Percentiles rank a stretch among this genome's conserved stretches.
These are phyloP conservation scores for Taphrina populina DNA, from an alignment of 1,139 yeast species.

Conservation along the genomic window DNA sequence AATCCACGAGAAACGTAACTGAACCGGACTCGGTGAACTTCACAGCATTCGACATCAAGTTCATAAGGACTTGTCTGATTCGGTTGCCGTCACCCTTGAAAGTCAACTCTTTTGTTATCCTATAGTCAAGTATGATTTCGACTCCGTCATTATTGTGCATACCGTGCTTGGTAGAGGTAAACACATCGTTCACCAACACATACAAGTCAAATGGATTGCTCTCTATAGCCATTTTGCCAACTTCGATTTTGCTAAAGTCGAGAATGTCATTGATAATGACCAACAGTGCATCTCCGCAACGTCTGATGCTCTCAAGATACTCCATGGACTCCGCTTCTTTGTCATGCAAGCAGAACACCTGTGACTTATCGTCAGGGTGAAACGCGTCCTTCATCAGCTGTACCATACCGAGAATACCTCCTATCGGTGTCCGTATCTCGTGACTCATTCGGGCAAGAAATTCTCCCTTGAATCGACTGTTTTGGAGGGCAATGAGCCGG, in stretches of 20 bases:
- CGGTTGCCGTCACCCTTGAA: conserved; percentile 86
- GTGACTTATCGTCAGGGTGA: conserved; percentile 5
- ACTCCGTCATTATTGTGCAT: conserved; percentile 10
- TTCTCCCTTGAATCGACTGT: conserved; percentile 86
- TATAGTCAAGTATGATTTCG: conserved; percentile 15
- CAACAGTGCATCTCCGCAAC: conserved; percentile 70
- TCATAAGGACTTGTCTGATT: conserved; percentile 84
- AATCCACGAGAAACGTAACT: conserved; percentile 38
- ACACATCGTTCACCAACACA: conserved; percentile 28
- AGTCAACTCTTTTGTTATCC: conserved; percentile 50
- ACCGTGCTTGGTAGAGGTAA: conserved; percentile 45
- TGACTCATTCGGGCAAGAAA: conserved; percentile 91
- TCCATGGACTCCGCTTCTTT: conserved; percentile 74
- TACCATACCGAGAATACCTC: conserved; percentile 91
- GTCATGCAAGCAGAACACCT: conserved; percentile 44
- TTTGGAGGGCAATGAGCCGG: conserved; percentile 72
- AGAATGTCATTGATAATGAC: conserved; percentile 77
- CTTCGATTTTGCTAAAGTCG: conserved; percentile 79
- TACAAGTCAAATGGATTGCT: conserved; percentile 59
- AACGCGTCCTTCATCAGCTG: conserved; percentile 73
- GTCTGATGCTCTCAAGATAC: conserved; percentile 74
- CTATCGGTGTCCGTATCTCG: conserved; percentile 85
- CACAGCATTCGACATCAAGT: conserved; percentile 77
- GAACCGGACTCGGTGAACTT: conserved; percentile 79
- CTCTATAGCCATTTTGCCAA: conserved; percentile 69